These are phyloP conservation scores for Geosmithia flava DNA, from an alignment of 2,329 filamentous ascomycete genomes.

Conservation along the genomic window DNA sequence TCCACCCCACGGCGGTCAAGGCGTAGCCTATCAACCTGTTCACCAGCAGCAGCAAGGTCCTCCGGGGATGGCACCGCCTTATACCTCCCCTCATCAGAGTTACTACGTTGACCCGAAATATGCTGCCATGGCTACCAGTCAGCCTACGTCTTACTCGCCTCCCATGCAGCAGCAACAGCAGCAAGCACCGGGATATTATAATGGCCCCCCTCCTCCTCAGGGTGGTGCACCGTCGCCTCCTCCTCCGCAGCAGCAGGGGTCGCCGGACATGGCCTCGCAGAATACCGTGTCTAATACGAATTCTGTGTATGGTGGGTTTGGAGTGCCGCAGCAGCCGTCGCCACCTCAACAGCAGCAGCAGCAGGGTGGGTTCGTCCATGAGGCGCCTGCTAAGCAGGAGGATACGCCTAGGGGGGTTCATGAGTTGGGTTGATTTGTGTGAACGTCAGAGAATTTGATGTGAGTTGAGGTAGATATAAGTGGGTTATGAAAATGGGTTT, in stretches of 20 bases:
- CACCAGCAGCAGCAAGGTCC: neutral
- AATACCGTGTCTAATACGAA: too few species aligned
- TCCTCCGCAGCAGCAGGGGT: conserved; percentile 2
- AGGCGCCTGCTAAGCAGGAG: conserved; percentile 21
- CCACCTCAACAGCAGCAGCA: conserved; percentile 2
- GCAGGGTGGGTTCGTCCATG: conserved; percentile 16
- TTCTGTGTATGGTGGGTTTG: too few species aligned
- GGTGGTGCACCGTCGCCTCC: neutral
- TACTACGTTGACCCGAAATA: conserved; percentile 15
- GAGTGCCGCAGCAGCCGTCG: too few species aligned
- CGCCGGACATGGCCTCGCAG: too few species aligned
- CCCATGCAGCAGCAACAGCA: conserved; percentile 9
- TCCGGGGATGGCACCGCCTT: neutral
- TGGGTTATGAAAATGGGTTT: neutral
- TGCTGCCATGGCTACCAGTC: conserved; percentile 5
- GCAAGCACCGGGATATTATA: conserved; percentile 8
- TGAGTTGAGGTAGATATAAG: neutral
- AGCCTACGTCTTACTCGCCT: neutral
- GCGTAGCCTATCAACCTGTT: neutral
- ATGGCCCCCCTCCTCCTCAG: neutral
- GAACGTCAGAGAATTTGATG: too few species aligned
- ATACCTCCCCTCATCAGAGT: conserved; percentile 3
- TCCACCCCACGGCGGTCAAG: too few species aligned
- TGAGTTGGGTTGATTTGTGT: conserved; percentile 18
- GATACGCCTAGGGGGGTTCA: conserved; percentile 27